phyloP scores from a whole-genome alignment of 805 yeast species.

The Spathaspora arborariae region DNA sequence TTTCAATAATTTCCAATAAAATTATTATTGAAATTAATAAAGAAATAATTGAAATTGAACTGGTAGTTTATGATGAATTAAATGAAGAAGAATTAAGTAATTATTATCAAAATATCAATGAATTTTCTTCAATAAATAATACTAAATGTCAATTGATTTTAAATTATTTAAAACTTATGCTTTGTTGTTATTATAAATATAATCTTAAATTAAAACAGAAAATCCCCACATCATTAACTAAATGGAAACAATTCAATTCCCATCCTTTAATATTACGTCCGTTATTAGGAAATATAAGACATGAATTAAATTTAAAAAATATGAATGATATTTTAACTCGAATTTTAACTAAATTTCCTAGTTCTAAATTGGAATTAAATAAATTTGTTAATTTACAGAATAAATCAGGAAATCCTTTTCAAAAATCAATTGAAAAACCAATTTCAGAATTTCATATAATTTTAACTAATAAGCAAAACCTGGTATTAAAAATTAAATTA shows the following conservation, averaged over 20 bases:
- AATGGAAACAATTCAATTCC: slow-evolving; percentile 41
- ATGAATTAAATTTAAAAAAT: slow-evolving; percentile 38
- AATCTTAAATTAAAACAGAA: slow-evolving; percentile 40
- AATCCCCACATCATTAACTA: slow-evolving; percentile 45
- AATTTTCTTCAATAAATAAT: slow-evolving; percentile 28
- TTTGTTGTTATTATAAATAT: slow-evolving; percentile 54
- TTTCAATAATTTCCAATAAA: slow-evolving; percentile 58
- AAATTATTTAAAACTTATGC: slow-evolving; percentile 52
- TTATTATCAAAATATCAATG: slow-evolving; percentile 26
- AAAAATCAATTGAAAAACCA: slow-evolving; percentile 38
- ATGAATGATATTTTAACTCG: slow-evolving; percentile 26
- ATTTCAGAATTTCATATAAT: slow-evolving; percentile 25
- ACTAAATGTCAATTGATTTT: slow-evolving; percentile 52
- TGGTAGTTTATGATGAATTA: slow-evolving; percentile 43
- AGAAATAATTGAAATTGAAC: slow-evolving; percentile 68
- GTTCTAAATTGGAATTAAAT: slow-evolving; percentile 7
- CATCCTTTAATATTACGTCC: slow-evolving; percentile 52
- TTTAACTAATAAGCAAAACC: slow-evolving; percentile 15
- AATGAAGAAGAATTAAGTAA: slow-evolving; percentile 35
- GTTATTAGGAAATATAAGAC: slow-evolving; percentile 55
- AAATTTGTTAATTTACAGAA: slow-evolving; percentile 25
- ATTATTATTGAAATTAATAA: slow-evolving; percentile 63
- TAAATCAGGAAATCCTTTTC: slow-evolving; percentile 27
- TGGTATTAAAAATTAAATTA: slow-evolving; percentile 22
- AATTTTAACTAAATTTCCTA: slow-evolving; percentile 10